Evolutionary conservation across 345 rosid species (phyloP), one percentile per base, ranked within the genome.

Genomic region (Anacardium occidentale): DNA sequence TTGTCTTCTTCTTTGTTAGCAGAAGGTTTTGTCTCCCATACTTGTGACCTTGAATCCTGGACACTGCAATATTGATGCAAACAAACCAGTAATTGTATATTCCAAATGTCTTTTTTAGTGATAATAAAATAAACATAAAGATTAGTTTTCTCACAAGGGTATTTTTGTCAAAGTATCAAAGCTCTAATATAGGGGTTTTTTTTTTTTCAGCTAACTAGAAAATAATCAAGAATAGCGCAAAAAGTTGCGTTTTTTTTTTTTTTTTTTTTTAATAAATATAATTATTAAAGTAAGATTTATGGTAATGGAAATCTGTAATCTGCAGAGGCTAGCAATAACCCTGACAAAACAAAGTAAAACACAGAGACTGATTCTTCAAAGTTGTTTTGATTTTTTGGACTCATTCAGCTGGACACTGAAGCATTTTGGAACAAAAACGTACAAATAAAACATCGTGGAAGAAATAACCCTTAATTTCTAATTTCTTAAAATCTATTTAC

Each of bases 1-100:
- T 81, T 81, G 18, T 85, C 88, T 76, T 82, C 81, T 51, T 81
- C 90, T 68, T 84, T 87, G 73, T 67, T 81, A 25, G 74, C 76
- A 48, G 75, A 70, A 50, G 88, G 85, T 79, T 86, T 86, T 77
- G 77, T 82, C 75, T 90, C 98, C 59, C 74, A 69, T 40, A 44
- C 75, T 76, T 73, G 87, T 74, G 85, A 73, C 78, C 84, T 81
- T 48, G 86, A 77, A 64, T 89, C 91, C 37, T 82, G 83, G 80
- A 50, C 76, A 67, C 97, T 89, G 82, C 74, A 76, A 47, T 15
- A 8, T 10, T 11, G 7, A 20, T 50, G 20, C 53, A 17, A 50
- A 50, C 6, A 50, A 14, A 12, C 7, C 42, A 37, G 8, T 37
- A 5, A 37, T 37, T 37, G 8, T 37, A 29, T 37, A 37, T 37